Evolutionary conservation across 805 yeast genomes (phyloP), one percentile per base, ranked within the genome.

Genomic region (Teunomyces pallodes): DNA sequence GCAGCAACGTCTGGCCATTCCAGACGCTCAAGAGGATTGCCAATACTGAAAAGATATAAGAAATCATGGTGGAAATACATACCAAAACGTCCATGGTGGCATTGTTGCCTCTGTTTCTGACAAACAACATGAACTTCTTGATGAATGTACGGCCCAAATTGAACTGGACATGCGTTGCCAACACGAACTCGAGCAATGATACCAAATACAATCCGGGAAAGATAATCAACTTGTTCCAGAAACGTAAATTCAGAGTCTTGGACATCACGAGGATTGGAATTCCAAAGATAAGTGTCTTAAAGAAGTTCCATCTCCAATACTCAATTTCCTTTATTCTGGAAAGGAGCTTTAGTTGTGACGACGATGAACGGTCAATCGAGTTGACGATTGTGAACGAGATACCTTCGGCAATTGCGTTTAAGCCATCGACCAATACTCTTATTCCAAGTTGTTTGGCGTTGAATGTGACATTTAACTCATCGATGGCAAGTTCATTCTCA

Each of bases 61-160:
- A 88, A 17, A 87, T 82, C 43, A 84, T 68, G 0, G 97, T 90
- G 3, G 97, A 89, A 16, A 87, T 74, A 45, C 87, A 83, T 32
- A 94, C 90, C 50, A 94, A 74, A 2, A 92, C 87, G 66, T 94
- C 99, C 99, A 94, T 95, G 6, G 92, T 90, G 20, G 88, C 83
- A 47, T 62, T 66, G 20, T 50, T 58, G n/a, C 81, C 70, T 5
- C 83, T 77, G 58, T 87, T 90, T 46, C 73, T 73, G 17, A 90
- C 49, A 5, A 96, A 84, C 31, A 77, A 78, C 60, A 67, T 75
- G 6, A 94, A 80, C 47, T 88, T 84, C 42, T 65, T 68, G 65
- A 82, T 82, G 60, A 90, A 94, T 31, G 77, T 72, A 5, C 69
- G 57, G 0, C 96, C 97, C n/a, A 90, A 53, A 56, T 72, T 65